Evolutionary conservation across 2,329 filamentous ascomycete species (phyloP), one percentile per base, ranked within the genome.

Genomic region (Lojkania enalia): DNA sequence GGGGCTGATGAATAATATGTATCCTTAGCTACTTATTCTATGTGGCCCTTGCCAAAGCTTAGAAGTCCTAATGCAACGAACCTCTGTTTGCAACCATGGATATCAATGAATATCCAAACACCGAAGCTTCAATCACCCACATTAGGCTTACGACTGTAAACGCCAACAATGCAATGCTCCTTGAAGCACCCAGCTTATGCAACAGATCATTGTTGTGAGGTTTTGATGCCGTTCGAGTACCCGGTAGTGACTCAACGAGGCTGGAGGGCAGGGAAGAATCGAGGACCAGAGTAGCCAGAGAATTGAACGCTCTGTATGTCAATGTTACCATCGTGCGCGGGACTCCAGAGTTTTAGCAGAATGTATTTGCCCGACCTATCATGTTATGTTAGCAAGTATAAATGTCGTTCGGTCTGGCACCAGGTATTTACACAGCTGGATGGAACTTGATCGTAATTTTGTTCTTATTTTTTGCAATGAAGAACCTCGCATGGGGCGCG

Each of bases 331-430:
- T 85, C 82, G 19, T 83, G 80, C 47, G 82, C 81, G 2, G 87
- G 87, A 58, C 85, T 90, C 88, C 90, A 96, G 67, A 96, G 82
- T 75, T 96, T 96, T 52, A 97, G 76, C 31, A 96, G 71, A 40
- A 97, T 86, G 66, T 87, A 95, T 44, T 88, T 82, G 4, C 88
- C 88, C 9, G 88, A 89, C 6, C 79, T 82, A 31, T 30, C 20
- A 23, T 7, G 13, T 11, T 2, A 37, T 55, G 16, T n/a, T 16
- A 20, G 14, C 4, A 16, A 5, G 32, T 29, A 23, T 38, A 30
- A n/a, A n/a, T n/a, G n/a, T n/a, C n/a, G n/a, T n/a, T n/a, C n/a
- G n/a, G n/a, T n/a, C 6, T 13, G 25, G 20, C 6, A 37, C 13
- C 35, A n/a, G n/a, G n/a, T n/a, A 74, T 78, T 67, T 71, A 80